Conservation (phyloP, 495 filamentous ascomycete genomes). For the Penicillium canescens region DNA sequence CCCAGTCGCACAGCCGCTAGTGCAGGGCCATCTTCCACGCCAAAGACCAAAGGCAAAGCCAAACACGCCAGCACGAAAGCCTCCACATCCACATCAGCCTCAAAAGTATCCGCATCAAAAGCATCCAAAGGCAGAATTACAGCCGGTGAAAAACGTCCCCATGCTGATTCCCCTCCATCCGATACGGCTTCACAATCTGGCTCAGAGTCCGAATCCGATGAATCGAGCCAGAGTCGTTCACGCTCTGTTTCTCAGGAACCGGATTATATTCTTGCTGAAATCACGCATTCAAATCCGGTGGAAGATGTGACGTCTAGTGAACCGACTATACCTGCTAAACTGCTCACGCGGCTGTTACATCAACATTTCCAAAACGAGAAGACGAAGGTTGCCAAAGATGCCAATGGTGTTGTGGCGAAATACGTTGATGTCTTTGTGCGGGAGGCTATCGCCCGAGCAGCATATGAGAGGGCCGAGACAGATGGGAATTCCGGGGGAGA, state of each 20-base stretch:
- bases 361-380: conserved; percentile 70
- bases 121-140: conserved; percentile 13
- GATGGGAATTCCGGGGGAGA: conserved; percentile 26
- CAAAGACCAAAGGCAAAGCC: conserved; percentile 30
- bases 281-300: conserved; percentile 28
- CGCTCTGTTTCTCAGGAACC: conserved; percentile 33
- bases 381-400: conserved; percentile 76
- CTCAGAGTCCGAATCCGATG: conserved; percentile 24
- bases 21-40: conserved; percentile 19
- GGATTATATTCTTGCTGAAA: conserved; percentile 49
- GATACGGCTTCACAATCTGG: conserved; percentile 18
- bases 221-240: conserved; percentile 16
- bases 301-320: conserved; percentile 38
- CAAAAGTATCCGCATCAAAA: conserved; percentile 13
- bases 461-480: conserved; percentile 61
- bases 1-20: conserved; percentile 35
- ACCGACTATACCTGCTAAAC: conserved; percentile 66
- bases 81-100: conserved; percentile 16
- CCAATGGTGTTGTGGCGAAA: conserved; percentile 73
- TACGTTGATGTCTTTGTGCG: conserved; percentile 92
- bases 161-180: conserved; percentile 12
- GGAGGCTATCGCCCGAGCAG: conserved; percentile 84
- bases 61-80: conserved; percentile 19
- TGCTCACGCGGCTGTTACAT: conserved; percentile 75
- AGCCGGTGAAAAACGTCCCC: conserved; percentile 11